Percentiles rank a stretch among this genome's conserved stretches.
These are phyloP conservation scores for Saposhnikovia divaricata DNA, from an alignment of 129 eudicot genomes.

Conservation along the genomic window DNA sequence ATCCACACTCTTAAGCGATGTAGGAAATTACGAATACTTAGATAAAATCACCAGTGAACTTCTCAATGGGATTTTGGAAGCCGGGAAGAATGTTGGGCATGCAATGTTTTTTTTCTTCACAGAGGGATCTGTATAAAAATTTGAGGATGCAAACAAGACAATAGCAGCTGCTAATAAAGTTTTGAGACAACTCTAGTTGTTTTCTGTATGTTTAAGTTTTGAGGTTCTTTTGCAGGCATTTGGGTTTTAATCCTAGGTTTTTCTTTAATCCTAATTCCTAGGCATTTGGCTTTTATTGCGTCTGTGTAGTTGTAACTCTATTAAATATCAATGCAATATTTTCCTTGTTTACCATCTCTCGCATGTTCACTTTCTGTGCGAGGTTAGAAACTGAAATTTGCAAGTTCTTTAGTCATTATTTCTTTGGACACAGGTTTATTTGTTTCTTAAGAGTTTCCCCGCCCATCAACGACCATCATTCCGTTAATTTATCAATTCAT, in stretches of 20 bases:
- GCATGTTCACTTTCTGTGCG: background rate
- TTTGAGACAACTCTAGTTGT: constrained; percentile 36
- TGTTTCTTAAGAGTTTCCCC: too few relatives aligned
- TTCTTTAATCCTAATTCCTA: background rate
- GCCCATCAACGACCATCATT: too few relatives aligned
- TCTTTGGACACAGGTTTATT: too few relatives aligned
- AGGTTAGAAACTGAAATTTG: background rate
- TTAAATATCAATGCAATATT: background rate
- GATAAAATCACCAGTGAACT: constrained; percentile 51
- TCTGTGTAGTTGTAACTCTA: background rate
- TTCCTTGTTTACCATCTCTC: background rate
- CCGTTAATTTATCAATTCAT: too few relatives aligned
- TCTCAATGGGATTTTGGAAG: constrained; percentile 46
- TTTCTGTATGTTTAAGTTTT: background rate
- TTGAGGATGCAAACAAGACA: constrained; percentile 70
- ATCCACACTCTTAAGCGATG: constrained; percentile 65
- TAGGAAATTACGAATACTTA: constrained; percentile 62
- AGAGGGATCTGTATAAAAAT: constrained; percentile 64
- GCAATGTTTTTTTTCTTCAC: constrained; percentile 74
- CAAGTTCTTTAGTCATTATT: too few relatives aligned
- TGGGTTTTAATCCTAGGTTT: constrained; percentile 6
- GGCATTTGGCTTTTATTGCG: background rate
- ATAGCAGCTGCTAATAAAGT: constrained; percentile 77
- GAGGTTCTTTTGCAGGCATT: constrained; percentile 20
- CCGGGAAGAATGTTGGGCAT: constrained; percentile 64